phyloP scores from a whole-genome alignment of 164 flowering plant genomes.

The Litsea cubeba region DNA sequence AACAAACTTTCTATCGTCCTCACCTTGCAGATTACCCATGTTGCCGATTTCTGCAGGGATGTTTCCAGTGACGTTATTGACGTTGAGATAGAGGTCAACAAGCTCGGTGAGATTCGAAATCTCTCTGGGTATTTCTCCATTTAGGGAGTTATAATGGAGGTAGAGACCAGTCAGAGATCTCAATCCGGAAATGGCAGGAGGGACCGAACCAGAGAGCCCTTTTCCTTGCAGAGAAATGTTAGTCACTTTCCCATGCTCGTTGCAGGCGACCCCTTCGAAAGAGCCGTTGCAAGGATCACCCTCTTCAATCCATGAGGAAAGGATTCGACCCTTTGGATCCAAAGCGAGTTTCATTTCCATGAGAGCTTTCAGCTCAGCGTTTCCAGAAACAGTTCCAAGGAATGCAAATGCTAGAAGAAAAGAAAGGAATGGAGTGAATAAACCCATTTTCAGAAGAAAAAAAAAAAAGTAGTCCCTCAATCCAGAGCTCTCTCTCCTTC shows the following conservation, averaged over 20 bases:
- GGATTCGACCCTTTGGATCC: constrained; percentile 53
- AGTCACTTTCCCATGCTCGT: constrained; percentile 61
- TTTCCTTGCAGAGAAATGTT: constrained; percentile 84
- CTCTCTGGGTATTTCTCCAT: constrained; percentile 80
- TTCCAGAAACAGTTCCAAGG: constrained; percentile 17
- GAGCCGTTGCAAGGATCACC: constrained; percentile 59
- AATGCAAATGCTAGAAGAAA: background rate
- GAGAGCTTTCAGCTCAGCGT: constrained; percentile 45
- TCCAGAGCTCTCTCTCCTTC: background rate
- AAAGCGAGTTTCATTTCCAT: constrained; percentile 59
- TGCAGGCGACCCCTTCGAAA: constrained; percentile 82
- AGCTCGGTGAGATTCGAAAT: constrained; percentile 56
- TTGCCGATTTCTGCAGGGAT: constrained; percentile 69
- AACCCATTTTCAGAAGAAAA: background rate
- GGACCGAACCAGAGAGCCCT: constrained; percentile 67
- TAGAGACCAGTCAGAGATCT: constrained; percentile 77
- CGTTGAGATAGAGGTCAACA: constrained; percentile 82
- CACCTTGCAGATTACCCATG: constrained; percentile 83
- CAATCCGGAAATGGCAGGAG: constrained; percentile 62
- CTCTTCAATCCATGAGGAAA: constrained; percentile 64
- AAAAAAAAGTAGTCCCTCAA: background rate
- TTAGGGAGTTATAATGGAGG: constrained; percentile 70
- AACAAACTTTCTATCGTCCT: constrained; percentile 33
- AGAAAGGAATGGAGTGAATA: background rate
- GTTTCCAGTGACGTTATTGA: constrained; percentile 67